These are phyloP conservation scores for Filosporella fistucella DNA, from an alignment of 495 filamentous ascomycete genomes.

Conservation along the genomic window DNA sequence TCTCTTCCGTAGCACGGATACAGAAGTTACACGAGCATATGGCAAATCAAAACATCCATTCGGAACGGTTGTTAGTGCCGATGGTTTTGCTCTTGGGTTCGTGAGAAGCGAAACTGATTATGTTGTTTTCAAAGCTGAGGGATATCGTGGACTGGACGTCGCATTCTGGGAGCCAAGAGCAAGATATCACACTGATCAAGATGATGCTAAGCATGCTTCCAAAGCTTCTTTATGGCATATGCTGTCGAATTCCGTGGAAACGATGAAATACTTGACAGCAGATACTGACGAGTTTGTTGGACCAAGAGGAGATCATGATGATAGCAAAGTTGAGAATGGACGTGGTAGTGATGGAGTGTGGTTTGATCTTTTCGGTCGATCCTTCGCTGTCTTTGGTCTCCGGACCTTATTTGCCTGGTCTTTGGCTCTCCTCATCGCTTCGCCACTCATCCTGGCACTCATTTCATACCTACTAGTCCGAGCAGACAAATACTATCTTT, in stretches of 20 bases:
- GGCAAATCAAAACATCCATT: slow-evolving; percentile 68
- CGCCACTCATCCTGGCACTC: slow-evolving; percentile 64
- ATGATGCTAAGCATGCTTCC: slow-evolving; percentile 76
- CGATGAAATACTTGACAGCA: slow-evolving; percentile 62
- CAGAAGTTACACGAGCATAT: slow-evolving; percentile 80
- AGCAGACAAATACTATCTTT: slow-evolving; percentile 76
- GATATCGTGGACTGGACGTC: slow-evolving; percentile 84
- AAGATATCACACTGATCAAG: slow-evolving; percentile 87
- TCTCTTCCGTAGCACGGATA: slow-evolving; percentile 81
- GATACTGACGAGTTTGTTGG: slow-evolving; percentile 66
- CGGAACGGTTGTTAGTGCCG: slow-evolving; percentile 72
- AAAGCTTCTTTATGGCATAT: slow-evolving; percentile 86
- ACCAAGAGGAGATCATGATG: slow-evolving; percentile 43
- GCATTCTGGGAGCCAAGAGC: slow-evolving; percentile 83
- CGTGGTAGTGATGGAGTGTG: slow-evolving; percentile 72
- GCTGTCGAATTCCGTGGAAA: slow-evolving; percentile 75
- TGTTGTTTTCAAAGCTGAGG: slow-evolving; percentile 74
- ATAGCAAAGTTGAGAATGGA: slow-evolving; percentile 60
- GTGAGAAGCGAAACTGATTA: slow-evolving; percentile 89
- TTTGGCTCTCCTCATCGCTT: slow-evolving; percentile 72
- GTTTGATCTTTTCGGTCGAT: slow-evolving; percentile 88
- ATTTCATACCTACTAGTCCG: slow-evolving; percentile 63
- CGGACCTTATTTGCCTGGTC: slow-evolving; percentile 84
- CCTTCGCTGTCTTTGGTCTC: slow-evolving; percentile 73
- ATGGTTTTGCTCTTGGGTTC: slow-evolving; percentile 75